Evolutionary conservation across 164 flowering plant genomes (phyloP).

Genomic region (Amborella trichopoda): DNA sequence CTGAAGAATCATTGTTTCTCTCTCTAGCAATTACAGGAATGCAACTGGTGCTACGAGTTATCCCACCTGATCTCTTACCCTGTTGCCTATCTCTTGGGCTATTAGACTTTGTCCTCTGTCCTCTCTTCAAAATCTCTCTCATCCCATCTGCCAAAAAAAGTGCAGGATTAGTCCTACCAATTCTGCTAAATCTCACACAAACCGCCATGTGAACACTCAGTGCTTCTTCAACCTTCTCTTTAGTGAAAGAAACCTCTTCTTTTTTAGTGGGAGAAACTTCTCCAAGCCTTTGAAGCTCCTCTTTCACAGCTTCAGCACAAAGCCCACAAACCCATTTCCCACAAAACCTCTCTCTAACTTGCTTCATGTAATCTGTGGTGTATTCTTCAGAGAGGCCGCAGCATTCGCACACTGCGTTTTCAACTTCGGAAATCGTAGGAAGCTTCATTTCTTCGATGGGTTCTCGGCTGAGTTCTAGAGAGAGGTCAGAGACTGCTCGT

Average conservation of each 20-base stretch:
- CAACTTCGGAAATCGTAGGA: slow-evolving; percentile 56
- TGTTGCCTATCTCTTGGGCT: slow-evolving; percentile 32
- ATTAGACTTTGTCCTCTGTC: slow-evolving; percentile 34
- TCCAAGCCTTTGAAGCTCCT: slow-evolving; percentile 55
- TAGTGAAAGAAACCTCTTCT: too few relatives aligned
- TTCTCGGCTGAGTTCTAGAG: slow-evolving; percentile 45
- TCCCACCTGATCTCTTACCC: slow-evolving; percentile 19
- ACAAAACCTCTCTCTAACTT: slow-evolving; percentile 30
- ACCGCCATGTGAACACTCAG: slow-evolving; percentile 45
- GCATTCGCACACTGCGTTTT: slow-evolving; percentile 73
- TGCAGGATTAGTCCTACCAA: slow-evolving; percentile 53
- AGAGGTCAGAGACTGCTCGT: slow-evolving; percentile 54
- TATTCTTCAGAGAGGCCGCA: slow-evolving; percentile 76
- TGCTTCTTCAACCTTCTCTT: slow-evolving; percentile 61
- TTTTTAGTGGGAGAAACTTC: too few relatives aligned
- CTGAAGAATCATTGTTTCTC: too few relatives aligned
- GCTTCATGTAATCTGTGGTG: slow-evolving; percentile 48
- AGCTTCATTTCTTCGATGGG: slow-evolving; percentile 15
- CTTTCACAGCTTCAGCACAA: slow-evolving; percentile 65
- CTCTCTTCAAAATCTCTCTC: slow-evolving; percentile 57
- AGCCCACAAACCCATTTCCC: slow-evolving; percentile 69
- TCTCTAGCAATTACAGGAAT: slow-evolving; percentile 67
- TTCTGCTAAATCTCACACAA: slow-evolving; percentile 51
- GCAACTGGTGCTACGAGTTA: slow-evolving; percentile 74
- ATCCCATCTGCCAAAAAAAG: slow-evolving; percentile 58